Percentiles rank a stretch among this genome's conserved stretches.
Evolutionary conservation across 2,329 filamentous ascomycete species (phyloP).

Genomic region (Ceratocystiopsis minuta): DNA sequence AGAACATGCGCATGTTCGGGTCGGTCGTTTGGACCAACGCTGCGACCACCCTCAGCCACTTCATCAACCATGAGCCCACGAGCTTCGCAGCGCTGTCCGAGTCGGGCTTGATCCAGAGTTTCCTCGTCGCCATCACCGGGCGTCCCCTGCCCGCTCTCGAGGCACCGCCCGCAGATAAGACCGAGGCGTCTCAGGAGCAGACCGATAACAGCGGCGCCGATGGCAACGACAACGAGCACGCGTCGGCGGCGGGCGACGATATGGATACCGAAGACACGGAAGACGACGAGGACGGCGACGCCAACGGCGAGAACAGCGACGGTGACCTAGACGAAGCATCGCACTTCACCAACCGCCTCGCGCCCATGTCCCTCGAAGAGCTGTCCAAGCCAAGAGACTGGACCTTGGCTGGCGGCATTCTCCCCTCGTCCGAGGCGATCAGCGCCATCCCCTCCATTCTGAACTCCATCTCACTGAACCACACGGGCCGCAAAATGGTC

Average conservation of each 20-base stretch:
- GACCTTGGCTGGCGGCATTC: conserved; percentile 49
- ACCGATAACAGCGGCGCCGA: neutral
- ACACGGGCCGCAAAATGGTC: conserved; percentile 72
- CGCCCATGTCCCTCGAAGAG: conserved; percentile 33
- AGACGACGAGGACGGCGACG: conserved; percentile 13
- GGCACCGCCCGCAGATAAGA: conserved; percentile 5
- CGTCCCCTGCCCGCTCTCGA: conserved; percentile 21
- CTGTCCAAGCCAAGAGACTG: conserved; percentile 26
- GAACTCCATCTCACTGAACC: conserved; percentile 85
- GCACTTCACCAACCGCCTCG: conserved; percentile 22
- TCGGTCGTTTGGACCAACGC: conserved; percentile 93
- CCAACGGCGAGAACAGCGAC: conserved; percentile 17
- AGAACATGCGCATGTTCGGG: conserved; percentile 63
- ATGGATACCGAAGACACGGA: neutral
- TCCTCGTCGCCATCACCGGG: conserved; percentile 64
- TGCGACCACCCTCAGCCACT: conserved; percentile 79
- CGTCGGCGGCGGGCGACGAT: neutral
- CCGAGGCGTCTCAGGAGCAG: conserved; percentile 9
- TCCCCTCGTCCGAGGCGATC: conserved; percentile 80
- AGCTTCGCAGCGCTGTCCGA: conserved; percentile 94
- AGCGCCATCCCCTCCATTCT: conserved; percentile 72
- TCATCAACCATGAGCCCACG: conserved; percentile 96
- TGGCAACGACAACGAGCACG: conserved; percentile 3
- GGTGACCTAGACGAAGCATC: conserved; percentile 19
- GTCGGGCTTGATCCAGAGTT: conserved; percentile 71